Evolutionary conservation across 2,329 filamentous ascomycete species (phyloP).

Genomic region (Allantophomopsis lycopodina): DNA sequence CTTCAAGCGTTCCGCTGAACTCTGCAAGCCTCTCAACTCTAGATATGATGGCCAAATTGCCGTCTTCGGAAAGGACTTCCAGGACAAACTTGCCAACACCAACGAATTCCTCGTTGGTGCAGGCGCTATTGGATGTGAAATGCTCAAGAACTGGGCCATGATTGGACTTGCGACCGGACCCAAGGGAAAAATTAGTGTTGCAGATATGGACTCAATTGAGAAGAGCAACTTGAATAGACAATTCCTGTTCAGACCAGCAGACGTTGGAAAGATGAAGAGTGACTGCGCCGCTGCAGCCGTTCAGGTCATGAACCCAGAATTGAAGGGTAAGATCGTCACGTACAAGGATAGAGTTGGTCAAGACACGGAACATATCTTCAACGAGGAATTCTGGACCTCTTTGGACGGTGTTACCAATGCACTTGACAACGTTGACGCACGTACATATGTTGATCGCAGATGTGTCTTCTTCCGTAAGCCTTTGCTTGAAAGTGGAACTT

Average conservation of each 20-base stretch:
- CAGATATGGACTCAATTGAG: conserved; percentile 97
- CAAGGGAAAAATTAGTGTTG: conserved; percentile 79
- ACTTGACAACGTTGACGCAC: conserved; percentile 91
- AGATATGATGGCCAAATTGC: conserved; percentile 96
- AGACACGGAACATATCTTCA: conserved; percentile 89
- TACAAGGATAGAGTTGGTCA: conserved; percentile 81
- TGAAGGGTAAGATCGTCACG: conserved; percentile 72
- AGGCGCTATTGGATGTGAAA: conserved; percentile 95
- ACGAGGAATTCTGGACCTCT: conserved; percentile 79
- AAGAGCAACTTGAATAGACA: conserved; percentile 98
- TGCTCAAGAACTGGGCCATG: conserved; percentile 99
- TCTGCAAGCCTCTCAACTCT: conserved; percentile 72
- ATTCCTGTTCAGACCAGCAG: conserved; percentile 85
- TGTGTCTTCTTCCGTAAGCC: conserved; percentile 99
- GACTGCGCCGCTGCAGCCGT: conserved; percentile 86
- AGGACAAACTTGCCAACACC: conserved; percentile 83
- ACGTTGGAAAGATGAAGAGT: conserved; percentile 95
- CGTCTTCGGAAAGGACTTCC: conserved; percentile 86
- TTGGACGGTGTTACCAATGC: conserved; percentile 94
- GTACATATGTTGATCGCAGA: conserved; percentile 89
- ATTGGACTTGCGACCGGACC: conserved; percentile 85
- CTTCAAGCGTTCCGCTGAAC: conserved; percentile 64
- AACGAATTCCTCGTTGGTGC: conserved; percentile 92
- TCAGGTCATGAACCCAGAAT: conserved; percentile 87
- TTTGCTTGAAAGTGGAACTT: conserved; percentile 86